Conservation (phyloP, 2,329 filamentous ascomycete genomes). For the Raffaelea ambrosiae region DNA sequence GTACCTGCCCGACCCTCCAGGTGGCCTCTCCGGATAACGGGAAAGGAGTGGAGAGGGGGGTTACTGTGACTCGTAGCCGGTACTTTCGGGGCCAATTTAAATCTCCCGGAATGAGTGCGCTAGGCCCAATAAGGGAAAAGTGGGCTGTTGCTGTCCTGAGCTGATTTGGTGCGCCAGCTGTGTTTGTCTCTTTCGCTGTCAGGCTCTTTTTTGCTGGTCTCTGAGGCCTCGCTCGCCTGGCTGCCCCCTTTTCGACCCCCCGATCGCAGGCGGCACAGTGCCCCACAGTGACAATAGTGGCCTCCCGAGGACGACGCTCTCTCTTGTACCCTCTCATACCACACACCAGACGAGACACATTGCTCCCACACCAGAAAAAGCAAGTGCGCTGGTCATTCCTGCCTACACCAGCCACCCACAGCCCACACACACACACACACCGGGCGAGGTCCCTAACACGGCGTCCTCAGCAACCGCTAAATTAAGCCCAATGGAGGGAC, state of each 20-base stretch:
- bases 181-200: too few relatives aligned
- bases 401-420: too few relatives aligned
- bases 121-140: slow-evolving; percentile 9
- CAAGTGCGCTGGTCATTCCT: too few relatives aligned
- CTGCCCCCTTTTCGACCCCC: neutral
- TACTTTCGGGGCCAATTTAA: slow-evolving; percentile 13
- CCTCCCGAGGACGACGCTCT: too few relatives aligned
- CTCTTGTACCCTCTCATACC: too few relatives aligned
- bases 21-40: slow-evolving; percentile 1
- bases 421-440: too few relatives aligned
- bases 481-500: too few relatives aligned
- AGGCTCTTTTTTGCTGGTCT: too few relatives aligned
- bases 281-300: neutral
- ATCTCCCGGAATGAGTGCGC: slow-evolving; percentile 13
- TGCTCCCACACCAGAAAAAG: too few relatives aligned
- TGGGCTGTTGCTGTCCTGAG: slow-evolving; percentile 8
- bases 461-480: too few relatives aligned
- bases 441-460: too few relatives aligned
- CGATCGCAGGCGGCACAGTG: neutral
- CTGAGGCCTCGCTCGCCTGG: neutral
- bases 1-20: neutral
- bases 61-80: slow-evolving; percentile 4
- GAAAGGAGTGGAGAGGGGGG: neutral
- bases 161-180: slow-evolving; percentile 2
- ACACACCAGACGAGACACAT: too few relatives aligned